Percentiles rank a stretch among this genome's conserved stretches.
These are phyloP conservation scores for Debaryomycetaceae sp. DNA, from an alignment of 1,139 yeast species.

Conservation along the genomic window DNA sequence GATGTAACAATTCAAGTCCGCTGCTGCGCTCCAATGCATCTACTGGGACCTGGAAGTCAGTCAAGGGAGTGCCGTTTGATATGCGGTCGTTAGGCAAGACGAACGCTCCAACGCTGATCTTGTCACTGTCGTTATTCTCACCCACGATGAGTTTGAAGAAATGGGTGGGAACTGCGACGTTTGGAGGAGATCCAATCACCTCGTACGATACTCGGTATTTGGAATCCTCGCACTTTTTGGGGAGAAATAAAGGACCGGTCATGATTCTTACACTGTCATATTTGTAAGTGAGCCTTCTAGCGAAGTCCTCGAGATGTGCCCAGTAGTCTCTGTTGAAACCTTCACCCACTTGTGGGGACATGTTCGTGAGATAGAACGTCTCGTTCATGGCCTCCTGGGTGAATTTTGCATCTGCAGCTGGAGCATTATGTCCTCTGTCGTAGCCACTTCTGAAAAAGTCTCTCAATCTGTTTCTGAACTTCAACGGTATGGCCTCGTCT, in stretches of 20 bases:
- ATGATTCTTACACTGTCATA: constrained; percentile 78
- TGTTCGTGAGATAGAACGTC: constrained; percentile 83
- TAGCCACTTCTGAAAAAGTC: constrained; percentile 95
- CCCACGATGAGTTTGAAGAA: constrained; percentile 89
- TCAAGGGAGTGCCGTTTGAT: constrained; percentile 65
- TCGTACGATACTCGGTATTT: constrained; percentile 84
- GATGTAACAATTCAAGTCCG: constrained; percentile 77
- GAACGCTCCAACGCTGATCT: constrained; percentile 82
- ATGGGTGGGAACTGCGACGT: constrained; percentile 95
- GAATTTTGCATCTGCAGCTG: constrained; percentile 96
- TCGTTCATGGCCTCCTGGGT: constrained; percentile 91
- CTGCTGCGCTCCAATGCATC: constrained; percentile 85
- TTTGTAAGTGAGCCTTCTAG: constrained; percentile 64
- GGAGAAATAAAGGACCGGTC: constrained; percentile 92
- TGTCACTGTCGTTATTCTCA: constrained; percentile 49
- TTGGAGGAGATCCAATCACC: constrained; percentile 96
- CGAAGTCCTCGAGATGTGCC: constrained; percentile 94
- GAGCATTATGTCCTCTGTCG: constrained; percentile 96
- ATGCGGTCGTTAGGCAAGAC: constrained; percentile 85
- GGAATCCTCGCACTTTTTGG: constrained; percentile 66
- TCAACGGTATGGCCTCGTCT: constrained; percentile 78
- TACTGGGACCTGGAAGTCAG: constrained; percentile 79
- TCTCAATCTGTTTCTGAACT: constrained; percentile 69
- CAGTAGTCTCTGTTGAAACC: constrained; percentile 96
- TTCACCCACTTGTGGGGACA: constrained; percentile 96